phyloP scores from a whole-genome alignment of 768 basidiomycete genomes.

The Lentinula sp. region DNA sequence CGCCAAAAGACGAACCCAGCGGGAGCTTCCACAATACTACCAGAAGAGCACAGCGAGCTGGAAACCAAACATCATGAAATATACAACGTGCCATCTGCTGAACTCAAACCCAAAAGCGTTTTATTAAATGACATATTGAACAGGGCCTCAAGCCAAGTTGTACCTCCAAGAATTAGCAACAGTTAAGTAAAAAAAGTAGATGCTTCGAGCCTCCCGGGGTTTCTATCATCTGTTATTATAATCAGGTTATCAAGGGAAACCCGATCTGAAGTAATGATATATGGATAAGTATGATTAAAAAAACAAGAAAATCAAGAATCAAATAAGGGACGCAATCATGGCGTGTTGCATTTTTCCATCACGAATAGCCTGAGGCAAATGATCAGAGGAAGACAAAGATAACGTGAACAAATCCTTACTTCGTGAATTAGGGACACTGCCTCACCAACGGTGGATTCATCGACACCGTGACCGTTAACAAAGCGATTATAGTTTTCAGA shows the following conservation, averaged over 20 bases:
- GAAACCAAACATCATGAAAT: too few relatives aligned
- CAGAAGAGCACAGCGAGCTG: too few relatives aligned
- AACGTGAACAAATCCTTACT: conserved; percentile 13
- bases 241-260: too few relatives aligned
- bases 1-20: conserved; percentile 66
- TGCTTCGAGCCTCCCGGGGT: too few relatives aligned
- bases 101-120: too few relatives aligned
- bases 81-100: too few relatives aligned
- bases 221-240: too few relatives aligned
- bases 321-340: conserved; percentile 19
- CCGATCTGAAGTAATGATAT: neutral
- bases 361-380: conserved; percentile 31
- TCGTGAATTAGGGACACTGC: conserved; percentile 75
- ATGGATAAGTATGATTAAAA: neutral
- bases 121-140: too few relatives aligned
- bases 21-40: conserved; percentile 33
- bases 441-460: conserved; percentile 65
- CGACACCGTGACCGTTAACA: conserved; percentile 57
- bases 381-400: neutral
- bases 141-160: too few relatives aligned
- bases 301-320: neutral
- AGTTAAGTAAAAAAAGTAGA: too few relatives aligned
- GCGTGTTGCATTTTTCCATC: conserved; percentile 44
- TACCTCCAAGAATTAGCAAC: too few relatives aligned
- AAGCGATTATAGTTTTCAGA: conserved; percentile 61